Percentiles rank a stretch among this genome's conserved stretches.
Evolutionary conservation across 2,329 filamentous ascomycete genomes (phyloP).

Genomic region (Aspergillus alliaceus): DNA sequence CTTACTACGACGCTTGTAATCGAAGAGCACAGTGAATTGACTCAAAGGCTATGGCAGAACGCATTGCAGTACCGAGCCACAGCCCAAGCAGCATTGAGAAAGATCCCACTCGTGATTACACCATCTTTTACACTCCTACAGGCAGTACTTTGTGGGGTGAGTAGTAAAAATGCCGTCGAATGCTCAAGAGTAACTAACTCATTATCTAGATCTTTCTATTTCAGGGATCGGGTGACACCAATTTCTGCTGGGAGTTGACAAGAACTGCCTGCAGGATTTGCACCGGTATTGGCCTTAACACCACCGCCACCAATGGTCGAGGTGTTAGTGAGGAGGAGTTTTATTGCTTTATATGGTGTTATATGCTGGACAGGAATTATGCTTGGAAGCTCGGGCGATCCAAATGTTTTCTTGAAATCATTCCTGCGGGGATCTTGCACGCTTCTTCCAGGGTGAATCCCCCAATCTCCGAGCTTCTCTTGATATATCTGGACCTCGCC

Average conservation of each 20-base stretch:
- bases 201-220: constrained; percentile 17
- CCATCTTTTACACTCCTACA: constrained; percentile 18
- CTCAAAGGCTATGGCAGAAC: constrained; percentile 6
- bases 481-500: constrained; percentile 19
- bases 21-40: constrained; percentile 8
- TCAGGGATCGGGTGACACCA: constrained; percentile 21
- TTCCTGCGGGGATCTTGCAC: background rate
- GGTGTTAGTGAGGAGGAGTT: constrained; percentile 14
- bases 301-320: background rate
- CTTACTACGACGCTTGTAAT: constrained; percentile 10
- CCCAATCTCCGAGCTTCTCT: constrained; percentile 10
- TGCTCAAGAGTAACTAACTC: constrained; percentile 1
- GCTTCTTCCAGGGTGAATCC: constrained; percentile 3
- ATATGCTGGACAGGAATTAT: constrained; percentile 23
- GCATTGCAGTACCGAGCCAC: constrained; percentile 8
- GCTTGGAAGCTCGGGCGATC: constrained; percentile 18
- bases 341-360: constrained; percentile 25
- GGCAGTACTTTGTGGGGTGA: constrained; percentile 13
- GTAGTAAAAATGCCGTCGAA: background rate
- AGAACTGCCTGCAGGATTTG: constrained; percentile 20
- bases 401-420: constrained; percentile 5
- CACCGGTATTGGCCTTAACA: constrained; percentile 17
- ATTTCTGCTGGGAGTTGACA: constrained; percentile 17
- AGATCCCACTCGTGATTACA: constrained; percentile 14
- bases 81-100: constrained; percentile 15